phyloP scores from a whole-genome alignment of 164 flowering plant species.

The Brasenia schreberi region DNA sequence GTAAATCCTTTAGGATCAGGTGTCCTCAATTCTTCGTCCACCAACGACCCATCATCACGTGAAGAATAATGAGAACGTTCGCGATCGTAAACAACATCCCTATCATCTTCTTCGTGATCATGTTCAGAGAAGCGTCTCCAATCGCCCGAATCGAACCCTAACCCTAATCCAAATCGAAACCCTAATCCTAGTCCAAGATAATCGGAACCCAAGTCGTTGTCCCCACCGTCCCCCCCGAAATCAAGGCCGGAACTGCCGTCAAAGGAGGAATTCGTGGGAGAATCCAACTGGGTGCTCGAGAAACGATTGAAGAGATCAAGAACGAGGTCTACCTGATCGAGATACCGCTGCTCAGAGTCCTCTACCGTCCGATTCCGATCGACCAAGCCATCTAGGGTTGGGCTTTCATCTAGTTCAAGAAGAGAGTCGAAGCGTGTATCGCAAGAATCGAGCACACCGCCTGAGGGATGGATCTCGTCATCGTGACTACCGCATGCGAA shows the following conservation, averaged over 20 bases:
- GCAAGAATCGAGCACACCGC: slow-evolving; percentile 5
- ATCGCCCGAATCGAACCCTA: slow-evolving; percentile 16
- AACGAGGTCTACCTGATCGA: slow-evolving; percentile 41
- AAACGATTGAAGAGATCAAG: slow-evolving; percentile 49
- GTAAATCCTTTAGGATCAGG: background rate
- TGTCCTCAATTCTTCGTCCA: slow-evolving; percentile 13
- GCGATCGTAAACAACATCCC: background rate
- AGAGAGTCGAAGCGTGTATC: slow-evolving; percentile 2
- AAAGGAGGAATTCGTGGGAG: slow-evolving; percentile 8
- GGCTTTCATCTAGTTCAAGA: background rate
- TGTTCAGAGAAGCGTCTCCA: slow-evolving; percentile 25
- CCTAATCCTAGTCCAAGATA: slow-evolving; percentile 24
- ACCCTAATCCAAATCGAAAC: slow-evolving; percentile 24
- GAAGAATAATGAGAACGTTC: background rate
- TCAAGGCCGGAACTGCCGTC: slow-evolving; percentile 24
- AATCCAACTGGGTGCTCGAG: slow-evolving; percentile 10
- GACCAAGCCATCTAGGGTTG: slow-evolving; percentile 1
- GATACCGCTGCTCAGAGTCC: slow-evolving; percentile 15
- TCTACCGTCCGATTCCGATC: slow-evolving; percentile 12
- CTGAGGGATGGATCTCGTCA: slow-evolving; percentile 5
- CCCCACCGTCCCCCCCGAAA: slow-evolving; percentile 2
- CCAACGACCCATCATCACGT: background rate
- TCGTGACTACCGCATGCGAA: slow-evolving; percentile 7
- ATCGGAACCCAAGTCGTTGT: slow-evolving; percentile 13
- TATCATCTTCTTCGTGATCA: background rate